Evolutionary conservation across 2,329 filamentous ascomycete genomes (phyloP).

Genomic region (Ophiosphaerella narmari): DNA sequence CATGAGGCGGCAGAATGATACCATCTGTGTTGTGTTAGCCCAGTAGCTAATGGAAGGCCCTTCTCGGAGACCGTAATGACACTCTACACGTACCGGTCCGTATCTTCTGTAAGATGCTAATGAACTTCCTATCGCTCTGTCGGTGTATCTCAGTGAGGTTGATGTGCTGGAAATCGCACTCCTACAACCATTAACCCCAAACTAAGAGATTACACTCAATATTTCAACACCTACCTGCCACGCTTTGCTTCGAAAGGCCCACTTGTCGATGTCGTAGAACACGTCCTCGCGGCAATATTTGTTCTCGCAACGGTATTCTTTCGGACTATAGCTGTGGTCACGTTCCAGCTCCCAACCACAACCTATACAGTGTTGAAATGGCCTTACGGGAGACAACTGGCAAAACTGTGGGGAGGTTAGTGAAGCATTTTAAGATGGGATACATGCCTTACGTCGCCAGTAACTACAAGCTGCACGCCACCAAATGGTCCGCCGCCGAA

Average conservation of each 20-base stretch:
- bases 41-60: not conserved
- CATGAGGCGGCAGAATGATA: constrained; percentile 44
- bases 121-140: constrained; percentile 60
- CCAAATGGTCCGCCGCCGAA: constrained; percentile 42
- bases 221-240: constrained; percentile 50
- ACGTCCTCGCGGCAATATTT: constrained; percentile 35
- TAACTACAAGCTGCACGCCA: constrained; percentile 61
- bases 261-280: constrained; percentile 59
- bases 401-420: constrained; percentile 25
- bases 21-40: constrained; percentile 14
- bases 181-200: constrained; percentile 16
- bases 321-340: constrained; percentile 9
- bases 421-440: constrained; percentile 10
- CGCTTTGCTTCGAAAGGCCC: constrained; percentile 62
- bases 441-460: constrained; percentile 53
- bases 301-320: constrained; percentile 24
- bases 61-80: not conserved
- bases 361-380: constrained; percentile 58
- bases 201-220: not conserved
- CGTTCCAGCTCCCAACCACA: constrained; percentile 49
- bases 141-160: constrained; percentile 62
- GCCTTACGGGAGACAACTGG: constrained; percentile 61
- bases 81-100: constrained; percentile 50
- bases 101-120: constrained; percentile 61
- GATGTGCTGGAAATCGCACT: constrained; percentile 59